Evolutionary conservation across 345 rosid species (phyloP), one percentile per base, ranked within the genome.

Genomic region (Hibiscus tridactylites): DNA sequence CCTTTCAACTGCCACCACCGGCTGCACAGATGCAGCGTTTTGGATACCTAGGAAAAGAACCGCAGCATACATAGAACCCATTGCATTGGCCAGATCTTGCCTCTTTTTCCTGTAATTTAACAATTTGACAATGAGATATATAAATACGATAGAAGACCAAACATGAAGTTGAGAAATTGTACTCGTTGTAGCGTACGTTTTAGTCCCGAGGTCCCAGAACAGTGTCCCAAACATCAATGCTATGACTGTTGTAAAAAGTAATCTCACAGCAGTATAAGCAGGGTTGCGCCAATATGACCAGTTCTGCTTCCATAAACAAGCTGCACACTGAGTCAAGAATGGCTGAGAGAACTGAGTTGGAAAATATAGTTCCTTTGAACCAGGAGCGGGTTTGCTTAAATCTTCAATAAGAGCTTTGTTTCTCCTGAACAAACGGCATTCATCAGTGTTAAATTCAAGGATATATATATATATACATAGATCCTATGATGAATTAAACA

Each of bases 211-310:
- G 47, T 44, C 47, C 97, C 92, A 89, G 69, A 82, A 91, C 84
- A 91, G 75, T 9, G 93, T 70, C 58, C 93, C 93, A n/a, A 90
- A 87, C 84, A 88, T 68, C 77, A 88, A 72, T 58, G 85, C 88
- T 16, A 82, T 85, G 64, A 80, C 35, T n/a, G 81, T 62, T 10
- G 94, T 89, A 77, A 86, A 86, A 70, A 87, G 84, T 53, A 87
- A 80, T 72, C 92, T 84, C 1, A 89, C 88, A 2, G 94, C 94
- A 0, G 87, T 91, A 79, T 91, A 87, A 1, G 74, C 80, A 0
- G 94, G 84, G 77, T 91, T 89, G n/a, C 93, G 84, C 96, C 96
- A 90, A 71, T 88, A 90, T 26, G 96, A 90, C 82, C 78, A 83
- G 19, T 79, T 83, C 63, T 89, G 94, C 75, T 87, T 91, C 97